These are phyloP conservation scores for Geranium incanum DNA, from an alignment of 441 rosid species.

Conservation along the genomic window DNA sequence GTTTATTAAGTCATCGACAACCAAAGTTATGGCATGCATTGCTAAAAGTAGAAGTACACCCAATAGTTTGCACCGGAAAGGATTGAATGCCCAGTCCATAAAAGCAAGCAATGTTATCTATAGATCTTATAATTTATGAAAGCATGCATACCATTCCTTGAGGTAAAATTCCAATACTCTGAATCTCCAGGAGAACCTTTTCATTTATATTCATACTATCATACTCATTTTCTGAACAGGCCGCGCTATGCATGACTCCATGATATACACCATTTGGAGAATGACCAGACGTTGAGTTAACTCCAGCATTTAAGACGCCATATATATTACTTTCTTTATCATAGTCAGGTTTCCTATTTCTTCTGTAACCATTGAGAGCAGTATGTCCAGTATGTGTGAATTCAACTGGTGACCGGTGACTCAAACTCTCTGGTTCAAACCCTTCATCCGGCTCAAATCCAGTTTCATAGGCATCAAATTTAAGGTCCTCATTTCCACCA, in stretches of 20 bases:
- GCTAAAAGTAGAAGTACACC: background rate
- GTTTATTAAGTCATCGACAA: constrained; percentile 5
- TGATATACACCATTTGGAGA: constrained; percentile 32
- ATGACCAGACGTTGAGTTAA: constrained; percentile 32
- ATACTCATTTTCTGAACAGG: constrained; percentile 49
- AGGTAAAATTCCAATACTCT: constrained; percentile 72
- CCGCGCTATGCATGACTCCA: constrained; percentile 27
- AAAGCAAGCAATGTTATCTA: too few relatives aligned
- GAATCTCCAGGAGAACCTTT: constrained; percentile 67
- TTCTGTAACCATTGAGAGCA: constrained; percentile 45
- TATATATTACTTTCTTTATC: constrained; percentile 44
- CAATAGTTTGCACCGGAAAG: background rate
- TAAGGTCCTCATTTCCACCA: constrained; percentile 42
- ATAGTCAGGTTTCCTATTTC: constrained; percentile 41
- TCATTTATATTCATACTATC: constrained; percentile 57
- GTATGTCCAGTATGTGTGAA: constrained; percentile 29
- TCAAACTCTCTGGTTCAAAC: constrained; percentile 46
- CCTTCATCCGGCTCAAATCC: constrained; percentile 52
- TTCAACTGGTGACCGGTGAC: constrained; percentile 35
- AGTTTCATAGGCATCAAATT: constrained; percentile 42
- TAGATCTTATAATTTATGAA: background rate
- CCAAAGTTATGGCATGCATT: constrained; percentile 5
- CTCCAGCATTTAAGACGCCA: constrained; percentile 30
- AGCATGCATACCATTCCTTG: constrained; percentile 52
- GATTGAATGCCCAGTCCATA: too few relatives aligned